Evolutionary conservation across 164 flowering plant genomes (phyloP).

Genomic region (Pachysandra terminalis): DNA sequence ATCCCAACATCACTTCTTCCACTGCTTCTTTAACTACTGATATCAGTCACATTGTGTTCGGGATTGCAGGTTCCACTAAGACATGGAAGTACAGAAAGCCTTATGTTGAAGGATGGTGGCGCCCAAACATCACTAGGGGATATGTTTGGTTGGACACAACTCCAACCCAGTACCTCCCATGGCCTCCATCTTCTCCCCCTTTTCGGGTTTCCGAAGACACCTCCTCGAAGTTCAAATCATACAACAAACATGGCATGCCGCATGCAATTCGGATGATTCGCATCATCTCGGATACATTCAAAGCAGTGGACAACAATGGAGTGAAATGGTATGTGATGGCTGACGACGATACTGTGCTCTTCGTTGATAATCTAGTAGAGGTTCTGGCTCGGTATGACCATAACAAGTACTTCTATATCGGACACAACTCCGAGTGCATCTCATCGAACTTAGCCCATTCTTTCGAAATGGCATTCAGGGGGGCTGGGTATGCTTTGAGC

Average conservation of each 20-base stretch:
- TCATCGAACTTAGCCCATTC: slow-evolving; percentile 39
- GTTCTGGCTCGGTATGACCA: slow-evolving; percentile 50
- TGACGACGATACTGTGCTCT: slow-evolving; percentile 59
- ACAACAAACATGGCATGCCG: slow-evolving; percentile 19
- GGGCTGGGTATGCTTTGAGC: slow-evolving; percentile 66
- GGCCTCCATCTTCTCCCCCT: slow-evolving; percentile 50
- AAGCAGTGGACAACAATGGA: slow-evolving; percentile 22
- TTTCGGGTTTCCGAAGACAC: slow-evolving; percentile 36
- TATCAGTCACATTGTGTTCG: slow-evolving; percentile 47
- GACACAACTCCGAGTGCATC: slow-evolving; percentile 42
- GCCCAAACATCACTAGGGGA: slow-evolving; percentile 50
- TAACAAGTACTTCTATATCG: slow-evolving; percentile 51
- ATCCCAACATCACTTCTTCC: background rate
- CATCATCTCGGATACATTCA: slow-evolving; percentile 40
- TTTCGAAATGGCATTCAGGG: slow-evolving; percentile 67
- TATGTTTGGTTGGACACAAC: slow-evolving; percentile 35
- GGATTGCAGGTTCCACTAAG: slow-evolving; percentile 35
- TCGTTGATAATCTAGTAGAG: slow-evolving; percentile 48
- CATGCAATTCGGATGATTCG: slow-evolving; percentile 28
- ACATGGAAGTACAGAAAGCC: slow-evolving; percentile 33
- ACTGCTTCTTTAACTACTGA: slow-evolving; percentile 26
- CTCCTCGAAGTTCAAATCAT: slow-evolving; percentile 15
- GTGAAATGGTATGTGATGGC: slow-evolving; percentile 58
- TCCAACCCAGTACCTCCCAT: slow-evolving; percentile 41
- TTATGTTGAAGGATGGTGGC: slow-evolving; percentile 55